These are phyloP conservation scores for Beauveria medogensis DNA, from an alignment of 2,329 filamentous ascomycete species.

Conservation along the genomic window DNA sequence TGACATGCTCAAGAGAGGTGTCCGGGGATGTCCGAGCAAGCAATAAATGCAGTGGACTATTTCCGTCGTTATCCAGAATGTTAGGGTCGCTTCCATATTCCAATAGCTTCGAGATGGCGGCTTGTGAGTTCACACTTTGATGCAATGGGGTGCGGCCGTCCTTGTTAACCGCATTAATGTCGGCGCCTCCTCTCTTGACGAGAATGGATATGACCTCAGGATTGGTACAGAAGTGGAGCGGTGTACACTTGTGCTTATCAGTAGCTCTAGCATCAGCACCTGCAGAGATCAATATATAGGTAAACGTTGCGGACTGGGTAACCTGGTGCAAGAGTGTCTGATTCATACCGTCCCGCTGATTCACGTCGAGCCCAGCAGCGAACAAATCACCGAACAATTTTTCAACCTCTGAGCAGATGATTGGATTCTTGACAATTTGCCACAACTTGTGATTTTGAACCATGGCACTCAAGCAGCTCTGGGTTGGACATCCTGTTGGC, in stretches of 20 bases:
- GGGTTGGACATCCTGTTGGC: neutral
- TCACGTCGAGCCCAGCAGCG: neutral
- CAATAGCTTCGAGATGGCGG: neutral
- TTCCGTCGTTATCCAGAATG: neutral
- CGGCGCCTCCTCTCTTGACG: neutral
- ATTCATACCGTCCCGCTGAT: neutral
- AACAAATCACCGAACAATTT: neutral
- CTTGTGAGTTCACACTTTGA: neutral
- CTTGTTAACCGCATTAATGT: neutral
- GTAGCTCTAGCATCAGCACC: neutral
- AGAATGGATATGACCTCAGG: neutral
- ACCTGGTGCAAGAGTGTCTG: neutral
- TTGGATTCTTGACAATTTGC: neutral
- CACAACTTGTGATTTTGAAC: neutral
- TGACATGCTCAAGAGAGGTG: neutral
- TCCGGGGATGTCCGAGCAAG: too few species aligned
- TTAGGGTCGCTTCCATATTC: neutral
- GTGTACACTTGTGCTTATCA: neutral
- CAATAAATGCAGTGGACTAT: neutral
- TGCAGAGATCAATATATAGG: neutral
- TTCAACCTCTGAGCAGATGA: neutral
- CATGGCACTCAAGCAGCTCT: neutral
- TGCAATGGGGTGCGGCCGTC: neutral
- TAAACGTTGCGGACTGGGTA: neutral
- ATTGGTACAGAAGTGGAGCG: neutral